These are phyloP conservation scores for Artemisia tridentata DNA, from an alignment of 129 eudicot genomes.

Conservation along the genomic window DNA sequence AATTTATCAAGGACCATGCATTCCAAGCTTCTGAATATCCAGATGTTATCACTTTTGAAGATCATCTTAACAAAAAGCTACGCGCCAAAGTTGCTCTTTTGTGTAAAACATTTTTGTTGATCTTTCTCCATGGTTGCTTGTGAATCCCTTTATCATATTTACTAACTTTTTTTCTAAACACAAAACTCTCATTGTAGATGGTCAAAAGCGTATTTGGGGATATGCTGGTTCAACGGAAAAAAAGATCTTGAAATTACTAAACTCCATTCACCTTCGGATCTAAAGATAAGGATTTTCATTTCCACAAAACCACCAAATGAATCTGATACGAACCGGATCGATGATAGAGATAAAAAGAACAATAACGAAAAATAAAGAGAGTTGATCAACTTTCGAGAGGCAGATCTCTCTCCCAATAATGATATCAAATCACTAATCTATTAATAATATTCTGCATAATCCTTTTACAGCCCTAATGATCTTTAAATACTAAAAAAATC, in stretches of 20 bases:
- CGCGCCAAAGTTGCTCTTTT: constrained; percentile 53
- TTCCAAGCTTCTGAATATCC: constrained; percentile 58
- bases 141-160: neutral
- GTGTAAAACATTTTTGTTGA: neutral
- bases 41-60: constrained; percentile 54
- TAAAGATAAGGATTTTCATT: constrained; percentile 47
- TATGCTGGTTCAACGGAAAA: constrained; percentile 28
- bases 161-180: neutral
- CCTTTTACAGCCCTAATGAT: too few relatives aligned
- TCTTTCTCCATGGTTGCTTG: constrained; percentile 16
- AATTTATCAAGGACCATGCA: constrained; percentile 48
- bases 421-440: too few relatives aligned
- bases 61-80: constrained; percentile 48
- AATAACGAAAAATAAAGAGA: too few relatives aligned
- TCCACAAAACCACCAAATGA: constrained; percentile 63
- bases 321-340: too few relatives aligned
- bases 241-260: constrained; percentile 22
- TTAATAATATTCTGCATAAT: too few relatives aligned
- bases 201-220: constrained; percentile 44
- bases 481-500: too few relatives aligned
- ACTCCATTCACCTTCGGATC: constrained; percentile 49
- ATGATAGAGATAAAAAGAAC: too few relatives aligned
- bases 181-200: constrained; percentile 39
- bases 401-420: too few relatives aligned
- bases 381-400: too few relatives aligned